phyloP scores from a whole-genome alignment of 1,284 basidiomycete species.

The Puccinia brachypodii region DNA sequence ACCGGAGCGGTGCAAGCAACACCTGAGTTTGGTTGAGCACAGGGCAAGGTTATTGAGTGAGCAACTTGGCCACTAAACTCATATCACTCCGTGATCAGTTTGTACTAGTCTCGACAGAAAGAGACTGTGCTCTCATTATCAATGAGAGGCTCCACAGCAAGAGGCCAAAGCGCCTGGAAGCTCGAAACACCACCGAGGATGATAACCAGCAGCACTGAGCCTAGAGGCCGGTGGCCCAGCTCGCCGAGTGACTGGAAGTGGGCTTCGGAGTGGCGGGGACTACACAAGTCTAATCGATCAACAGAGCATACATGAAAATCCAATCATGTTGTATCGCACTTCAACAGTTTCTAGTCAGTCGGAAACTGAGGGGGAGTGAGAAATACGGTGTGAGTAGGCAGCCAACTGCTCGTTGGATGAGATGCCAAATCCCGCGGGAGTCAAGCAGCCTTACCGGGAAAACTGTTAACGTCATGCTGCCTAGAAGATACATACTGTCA shows the following conservation, averaged over 20 bases:
- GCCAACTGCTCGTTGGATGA: neutral
- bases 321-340: too few species aligned
- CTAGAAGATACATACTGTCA: too few species aligned
- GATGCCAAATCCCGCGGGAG: neutral
- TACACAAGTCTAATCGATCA: neutral
- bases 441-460: too few species aligned
- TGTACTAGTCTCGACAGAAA: neutral
- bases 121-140: neutral
- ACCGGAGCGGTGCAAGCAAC: neutral
- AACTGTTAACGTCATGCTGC: too few species aligned
- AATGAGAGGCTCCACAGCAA: neutral
- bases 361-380: too few species aligned
- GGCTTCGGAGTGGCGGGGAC: neutral
- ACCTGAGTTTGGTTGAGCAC: neutral
- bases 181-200: neutral
- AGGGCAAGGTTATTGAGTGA: neutral
- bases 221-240: neutral
- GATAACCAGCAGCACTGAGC: neutral
- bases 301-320: neutral
- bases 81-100: neutral
- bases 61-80: neutral
- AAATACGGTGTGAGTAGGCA: too few species aligned
- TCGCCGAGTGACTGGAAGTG: neutral
- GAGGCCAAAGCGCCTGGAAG: conserved; percentile 3
- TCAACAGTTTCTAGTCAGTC: too few species aligned